These are phyloP conservation scores for Neonectria hederae DNA, from an alignment of 2,329 filamentous ascomycete genomes.

Conservation along the genomic window DNA sequence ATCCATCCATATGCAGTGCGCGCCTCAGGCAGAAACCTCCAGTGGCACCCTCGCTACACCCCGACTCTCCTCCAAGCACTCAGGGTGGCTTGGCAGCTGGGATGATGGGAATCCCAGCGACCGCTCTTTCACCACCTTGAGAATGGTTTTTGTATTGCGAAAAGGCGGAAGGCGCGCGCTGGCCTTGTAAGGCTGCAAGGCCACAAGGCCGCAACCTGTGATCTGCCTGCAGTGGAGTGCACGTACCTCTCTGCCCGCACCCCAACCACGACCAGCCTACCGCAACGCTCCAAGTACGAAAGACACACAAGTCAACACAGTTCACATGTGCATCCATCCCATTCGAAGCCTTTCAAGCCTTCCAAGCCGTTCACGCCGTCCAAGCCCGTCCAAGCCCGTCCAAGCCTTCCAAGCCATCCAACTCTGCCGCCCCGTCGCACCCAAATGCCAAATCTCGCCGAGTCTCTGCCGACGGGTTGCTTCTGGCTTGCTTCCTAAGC, in stretches of 20 bases:
- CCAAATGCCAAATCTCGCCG: conserved; percentile 13
- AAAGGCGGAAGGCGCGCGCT: conserved; percentile 39
- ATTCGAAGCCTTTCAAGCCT: neutral
- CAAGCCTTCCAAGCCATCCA: neutral
- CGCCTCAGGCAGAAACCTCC: neutral
- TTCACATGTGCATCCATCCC: neutral
- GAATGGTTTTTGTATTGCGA: conserved; percentile 35
- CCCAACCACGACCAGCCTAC: too few relatives aligned
- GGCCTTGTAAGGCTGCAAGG: conserved; percentile 5
- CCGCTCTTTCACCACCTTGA: conserved; percentile 33
- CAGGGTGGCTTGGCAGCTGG: conserved; percentile 3
- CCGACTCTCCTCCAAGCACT: too few relatives aligned
- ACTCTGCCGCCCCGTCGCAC: conserved; percentile 3
- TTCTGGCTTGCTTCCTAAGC: too few relatives aligned
- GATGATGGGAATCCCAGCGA: conserved; percentile 24
- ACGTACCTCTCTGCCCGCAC: neutral
- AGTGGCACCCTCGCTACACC: neutral
- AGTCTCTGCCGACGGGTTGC: conserved; percentile 16
- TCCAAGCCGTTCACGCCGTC: neutral
- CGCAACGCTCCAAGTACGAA: neutral
- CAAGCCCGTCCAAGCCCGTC: neutral
- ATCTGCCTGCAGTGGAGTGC: neutral
- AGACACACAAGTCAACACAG: neutral
- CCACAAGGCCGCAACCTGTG: conserved; percentile 14
- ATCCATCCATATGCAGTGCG: too few relatives aligned